A percentile compares a stretch with the other conserved stretches of the same genome.
phyloP scores from a whole-genome alignment of 129 eudicot genomes.

The Sambucus nigra region DNA sequence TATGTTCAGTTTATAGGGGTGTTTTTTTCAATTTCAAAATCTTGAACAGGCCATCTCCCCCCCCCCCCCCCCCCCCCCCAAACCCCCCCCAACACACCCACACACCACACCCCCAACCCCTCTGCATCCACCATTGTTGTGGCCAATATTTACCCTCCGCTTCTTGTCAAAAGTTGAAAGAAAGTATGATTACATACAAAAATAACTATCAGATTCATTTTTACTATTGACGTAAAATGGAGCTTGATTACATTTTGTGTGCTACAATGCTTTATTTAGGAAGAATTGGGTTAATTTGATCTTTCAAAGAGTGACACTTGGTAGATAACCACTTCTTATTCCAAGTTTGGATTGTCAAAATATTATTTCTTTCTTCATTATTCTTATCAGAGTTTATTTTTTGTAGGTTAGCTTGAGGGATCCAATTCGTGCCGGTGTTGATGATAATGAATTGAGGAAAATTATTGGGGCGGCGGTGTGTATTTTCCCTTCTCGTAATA shows the following conservation, averaged over 20 bases:
- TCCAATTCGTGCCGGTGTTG: constrained; percentile 83
- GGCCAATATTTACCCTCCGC: no score
- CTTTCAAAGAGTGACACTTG: background rate
- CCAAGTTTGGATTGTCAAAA: background rate
- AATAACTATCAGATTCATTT: no score
- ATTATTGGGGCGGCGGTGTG: constrained; percentile 91
- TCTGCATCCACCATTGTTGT: no score
- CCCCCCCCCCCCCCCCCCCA: no score
- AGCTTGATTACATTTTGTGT: background rate
- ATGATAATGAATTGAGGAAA: constrained; percentile 60
- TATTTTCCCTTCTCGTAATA: background rate
- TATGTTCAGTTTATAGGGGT: no score
- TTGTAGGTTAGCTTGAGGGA: constrained; percentile 95
- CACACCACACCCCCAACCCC: no score
- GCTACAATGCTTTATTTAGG: background rate
- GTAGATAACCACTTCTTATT: background rate
- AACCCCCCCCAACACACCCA: no score
- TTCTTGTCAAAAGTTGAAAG: no score
- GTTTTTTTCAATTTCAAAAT: no score
- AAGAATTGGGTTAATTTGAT: background rate
- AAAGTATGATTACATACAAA: no score
- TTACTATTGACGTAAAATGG: no score
- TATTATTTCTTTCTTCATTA: background rate
- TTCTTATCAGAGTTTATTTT: background rate
- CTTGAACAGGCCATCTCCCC: no score